These are phyloP conservation scores for Claviceps sp. DNA, from an alignment of 2,329 filamentous ascomycete species.

Conservation along the genomic window DNA sequence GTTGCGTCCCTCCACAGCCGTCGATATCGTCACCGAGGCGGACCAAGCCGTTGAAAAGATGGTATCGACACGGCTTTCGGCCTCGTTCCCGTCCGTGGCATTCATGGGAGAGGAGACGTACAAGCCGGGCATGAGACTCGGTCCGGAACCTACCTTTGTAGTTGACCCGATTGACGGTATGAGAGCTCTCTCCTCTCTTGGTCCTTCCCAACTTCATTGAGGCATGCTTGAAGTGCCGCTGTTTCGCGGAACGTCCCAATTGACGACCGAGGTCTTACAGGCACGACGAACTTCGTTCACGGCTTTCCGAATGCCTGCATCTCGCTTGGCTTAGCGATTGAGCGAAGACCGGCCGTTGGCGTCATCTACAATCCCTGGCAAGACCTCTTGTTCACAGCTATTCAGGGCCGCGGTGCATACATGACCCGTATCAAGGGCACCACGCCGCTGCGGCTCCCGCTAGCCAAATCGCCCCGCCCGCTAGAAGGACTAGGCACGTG, in stretches of 20 bases:
- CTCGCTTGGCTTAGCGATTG: constrained; percentile 58
- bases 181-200: background rate
- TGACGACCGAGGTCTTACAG: constrained; percentile 5
- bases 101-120: constrained; percentile 73
- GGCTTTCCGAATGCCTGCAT: constrained; percentile 62
- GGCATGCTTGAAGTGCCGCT: no score
- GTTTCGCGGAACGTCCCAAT: no score
- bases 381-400: constrained; percentile 53
- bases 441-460: constrained; percentile 24
- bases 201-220: background rate
- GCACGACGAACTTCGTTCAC: constrained; percentile 69
- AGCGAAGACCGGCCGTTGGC: constrained; percentile 49
- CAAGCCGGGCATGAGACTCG: constrained; percentile 49
- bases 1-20: constrained; percentile 29
- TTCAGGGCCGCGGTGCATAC: constrained; percentile 55
- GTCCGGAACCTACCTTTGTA: constrained; percentile 58
- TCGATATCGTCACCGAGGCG: constrained; percentile 55
- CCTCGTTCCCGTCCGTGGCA: constrained; percentile 39
- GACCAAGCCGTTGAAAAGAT: constrained; percentile 53
- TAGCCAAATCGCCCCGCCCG: constrained; percentile 35
- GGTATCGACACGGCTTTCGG: constrained; percentile 38
- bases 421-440: constrained; percentile 31
- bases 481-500: constrained; percentile 47
- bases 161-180: constrained; percentile 68
- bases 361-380: constrained; percentile 73